A percentile compares a stretch with the other conserved stretches of the same genome.
These are phyloP conservation scores for Penicillium fuscoglaucum DNA, from an alignment of 2,329 filamentous ascomycete genomes.

Conservation along the genomic window DNA sequence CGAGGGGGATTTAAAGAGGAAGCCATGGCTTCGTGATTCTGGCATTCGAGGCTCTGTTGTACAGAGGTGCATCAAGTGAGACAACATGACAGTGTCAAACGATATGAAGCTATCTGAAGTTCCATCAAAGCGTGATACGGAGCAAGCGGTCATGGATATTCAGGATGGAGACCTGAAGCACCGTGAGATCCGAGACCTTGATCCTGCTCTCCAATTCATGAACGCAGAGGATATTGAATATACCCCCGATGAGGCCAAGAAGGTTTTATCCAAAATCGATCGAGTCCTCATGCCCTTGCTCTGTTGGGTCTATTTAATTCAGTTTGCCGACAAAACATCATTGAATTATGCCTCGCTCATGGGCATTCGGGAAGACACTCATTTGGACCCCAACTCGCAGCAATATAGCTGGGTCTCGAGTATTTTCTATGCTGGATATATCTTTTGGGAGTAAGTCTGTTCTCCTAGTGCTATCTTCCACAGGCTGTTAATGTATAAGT, in stretches of 20 bases:
- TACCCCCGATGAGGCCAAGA: constrained; percentile 2
- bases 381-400: constrained; percentile 40
- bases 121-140: constrained; percentile 3
- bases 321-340: constrained; percentile 14
- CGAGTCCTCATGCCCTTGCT: constrained; percentile 8
- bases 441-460: constrained; percentile 42
- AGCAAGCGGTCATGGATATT: constrained; percentile 4
- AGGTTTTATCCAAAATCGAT: constrained; percentile 10
- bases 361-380: constrained; percentile 24
- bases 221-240: constrained; percentile 6
- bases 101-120: constrained; percentile 7
- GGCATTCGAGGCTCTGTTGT: neutral
- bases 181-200: neutral
- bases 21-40: constrained; percentile 5
- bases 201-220: constrained; percentile 10
- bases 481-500: neutral
- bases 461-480: neutral
- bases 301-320: constrained; percentile 15
- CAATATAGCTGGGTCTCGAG: constrained; percentile 52
- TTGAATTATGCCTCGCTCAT: constrained; percentile 20
- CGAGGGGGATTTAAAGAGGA: constrained; percentile 4
- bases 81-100: constrained; percentile 2
- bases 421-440: constrained; percentile 39
- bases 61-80: neutral
- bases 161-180: constrained; percentile 4